These are phyloP conservation scores for Penicillium fimorum DNA, from an alignment of 495 filamentous ascomycete species.

Conservation along the genomic window DNA sequence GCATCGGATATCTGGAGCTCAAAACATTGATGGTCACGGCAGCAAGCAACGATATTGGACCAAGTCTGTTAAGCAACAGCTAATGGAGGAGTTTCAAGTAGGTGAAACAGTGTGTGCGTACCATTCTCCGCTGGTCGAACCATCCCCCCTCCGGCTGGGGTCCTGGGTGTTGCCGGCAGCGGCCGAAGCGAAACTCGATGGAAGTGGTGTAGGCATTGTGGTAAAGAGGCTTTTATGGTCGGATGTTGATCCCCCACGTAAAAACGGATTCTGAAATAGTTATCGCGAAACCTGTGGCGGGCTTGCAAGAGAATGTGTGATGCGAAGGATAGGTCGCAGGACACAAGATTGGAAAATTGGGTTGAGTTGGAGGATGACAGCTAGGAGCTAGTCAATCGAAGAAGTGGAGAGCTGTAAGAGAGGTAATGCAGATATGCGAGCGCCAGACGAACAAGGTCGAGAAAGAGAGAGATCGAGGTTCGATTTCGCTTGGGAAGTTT, in stretches of 20 bases:
- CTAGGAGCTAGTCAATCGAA: slow-evolving; percentile 27
- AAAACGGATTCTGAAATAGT: slow-evolving; percentile 21
- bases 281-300: slow-evolving; percentile 30
- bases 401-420: slow-evolving; percentile 13
- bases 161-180: slow-evolving; percentile 69
- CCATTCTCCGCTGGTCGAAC: slow-evolving; percentile 57
- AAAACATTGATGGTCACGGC: slow-evolving; percentile 8
- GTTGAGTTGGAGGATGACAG: slow-evolving; percentile 15
- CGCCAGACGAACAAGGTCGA: slow-evolving; percentile 30
- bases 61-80: neutral
- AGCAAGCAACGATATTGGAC: neutral
- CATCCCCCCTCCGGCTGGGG: slow-evolving; percentile 54
- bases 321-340: slow-evolving; percentile 30
- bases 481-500: slow-evolving; percentile 34
- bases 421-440: slow-evolving; percentile 29
- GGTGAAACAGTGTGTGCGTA: slow-evolving; percentile 34
- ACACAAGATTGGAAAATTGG: slow-evolving; percentile 20
- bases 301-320: slow-evolving; percentile 19
- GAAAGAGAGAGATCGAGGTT: slow-evolving; percentile 31
- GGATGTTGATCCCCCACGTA: slow-evolving; percentile 25
- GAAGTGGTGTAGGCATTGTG: slow-evolving; percentile 73
- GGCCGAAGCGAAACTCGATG: slow-evolving; percentile 81
- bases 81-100: neutral
- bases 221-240: slow-evolving; percentile 18
- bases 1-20: slow-evolving; percentile 13